Evolutionary conservation across 257 asterid species (phyloP), one percentile per base, ranked within the genome.

Genomic region (Rehmannia glutinosa): DNA sequence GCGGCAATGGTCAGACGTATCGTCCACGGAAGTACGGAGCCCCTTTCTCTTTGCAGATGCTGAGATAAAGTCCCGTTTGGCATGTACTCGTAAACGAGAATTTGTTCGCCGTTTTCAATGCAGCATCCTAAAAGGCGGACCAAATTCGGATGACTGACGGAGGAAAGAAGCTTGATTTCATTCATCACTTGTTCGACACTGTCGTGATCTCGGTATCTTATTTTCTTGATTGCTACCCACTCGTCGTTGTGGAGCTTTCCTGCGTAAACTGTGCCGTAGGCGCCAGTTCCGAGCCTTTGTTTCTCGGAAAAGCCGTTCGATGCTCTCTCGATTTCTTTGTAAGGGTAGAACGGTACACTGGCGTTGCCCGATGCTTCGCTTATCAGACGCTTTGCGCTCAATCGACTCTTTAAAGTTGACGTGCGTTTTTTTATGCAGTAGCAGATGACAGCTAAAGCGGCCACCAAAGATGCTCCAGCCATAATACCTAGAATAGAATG

Each of bases 91-190:
- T 87, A 92, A 21, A 92, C 95, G 20, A 92, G 98, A 43, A 92
- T 92, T 73, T 92, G 93, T 39, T 92, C 91, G 0, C 92, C 96
- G 12, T 90, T 76, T 72, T 92, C 98, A 1, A 92, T 84, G 74
- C 98, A 87, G 72, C 90, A 92, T 20, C 98, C 98, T 8, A 92
- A 62, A 17, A 92, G 95, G 33, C 97, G 96, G 69, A 92, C 97
- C 6, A 92, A 57, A 62, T 90, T 92, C n/a, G 96, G 97, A 55
- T 92, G 98, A 74, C 95, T 86, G 1, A 92, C 95, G 0, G 96
- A 78, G 69, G 97, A 87, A 7, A 92, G 78, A 54, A 92, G 98
- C 77, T 88, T 87, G 83, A 90, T 83, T 64, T 92, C 96, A 39
- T 92, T 90, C 97, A 89, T 87, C 16, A 92, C 97, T 63, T 89